These are phyloP conservation scores for Agarophyton chilense DNA, from an alignment of 23 red algal genomes.

Conservation along the genomic window DNA sequence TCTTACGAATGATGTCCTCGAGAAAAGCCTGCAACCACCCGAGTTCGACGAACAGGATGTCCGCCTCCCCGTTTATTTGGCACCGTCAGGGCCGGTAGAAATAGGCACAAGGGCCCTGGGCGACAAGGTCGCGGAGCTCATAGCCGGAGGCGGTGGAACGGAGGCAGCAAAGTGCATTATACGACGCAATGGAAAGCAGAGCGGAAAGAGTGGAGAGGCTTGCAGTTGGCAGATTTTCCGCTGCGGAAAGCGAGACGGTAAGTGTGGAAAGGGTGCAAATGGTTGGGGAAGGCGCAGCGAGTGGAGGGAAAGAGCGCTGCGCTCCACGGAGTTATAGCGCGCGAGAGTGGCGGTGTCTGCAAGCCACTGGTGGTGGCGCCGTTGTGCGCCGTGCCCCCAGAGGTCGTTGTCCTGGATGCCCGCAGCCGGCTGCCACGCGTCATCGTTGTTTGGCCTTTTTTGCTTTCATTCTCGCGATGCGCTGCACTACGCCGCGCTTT, in stretches of 20 bases:
- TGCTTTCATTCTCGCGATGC: no score
- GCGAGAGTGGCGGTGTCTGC: not conserved
- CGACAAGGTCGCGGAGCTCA: conserved; percentile 89
- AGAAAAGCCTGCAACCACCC: conserved; percentile 83
- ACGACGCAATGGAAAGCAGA: conserved; percentile 21
- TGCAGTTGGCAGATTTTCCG: conserved; percentile 5
- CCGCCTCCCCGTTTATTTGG: conserved; percentile 79
- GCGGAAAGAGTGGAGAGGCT: conserved; percentile 11
- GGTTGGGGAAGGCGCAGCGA: not conserved
- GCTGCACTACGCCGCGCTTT: no score
- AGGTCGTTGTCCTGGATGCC: no score
- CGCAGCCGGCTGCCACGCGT: not conserved
- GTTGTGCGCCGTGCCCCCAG: not conserved
- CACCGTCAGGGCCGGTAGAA: conserved; percentile 84
- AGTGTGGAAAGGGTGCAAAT: not conserved
- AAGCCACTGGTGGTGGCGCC: not conserved
- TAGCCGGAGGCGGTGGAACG: conserved; percentile 69
- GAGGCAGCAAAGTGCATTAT: conserved; percentile 33
- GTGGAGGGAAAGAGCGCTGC: not conserved
- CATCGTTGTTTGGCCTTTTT: not conserved
- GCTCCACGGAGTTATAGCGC: not conserved
- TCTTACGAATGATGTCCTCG: conserved; percentile 90
- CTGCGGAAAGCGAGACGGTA: conserved; percentile 10
- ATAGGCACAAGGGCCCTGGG: conserved; percentile 65
- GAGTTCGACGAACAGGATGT: conserved; percentile 92